Evolutionary conservation across 331 rosid species (phyloP), one percentile per base, ranked within the genome.

Genomic region (Malus hybrid): DNA sequence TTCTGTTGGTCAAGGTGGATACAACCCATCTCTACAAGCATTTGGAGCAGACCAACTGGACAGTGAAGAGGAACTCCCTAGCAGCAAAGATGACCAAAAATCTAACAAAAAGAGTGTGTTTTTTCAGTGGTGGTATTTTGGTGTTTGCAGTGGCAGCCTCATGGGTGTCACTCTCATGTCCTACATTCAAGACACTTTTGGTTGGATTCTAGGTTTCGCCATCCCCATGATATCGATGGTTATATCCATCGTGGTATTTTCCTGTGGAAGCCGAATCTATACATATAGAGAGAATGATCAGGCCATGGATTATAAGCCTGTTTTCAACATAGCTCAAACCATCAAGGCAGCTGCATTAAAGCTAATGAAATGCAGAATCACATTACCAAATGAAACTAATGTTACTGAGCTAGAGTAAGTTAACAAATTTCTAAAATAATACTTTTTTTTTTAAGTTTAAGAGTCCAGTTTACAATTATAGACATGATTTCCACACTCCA

Each of bases 31-130:
- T 65, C 77, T 94, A n/a, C 97, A 94, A 86, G 99, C 99, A 62
- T 94, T 94, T 69, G 97, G 99, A 34, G 91, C 96, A 4, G 99
- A 94, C 39, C 99, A 94, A 80, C 92, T 94, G 2, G 95, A 86
- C 55, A 67, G 46, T 28, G 89, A 83, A 1, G 96, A 91, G 1
- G 96, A 90, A 68, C 71, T 92, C 72, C 96, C 95, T 7, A 24
- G 78, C 63, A 80, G 78, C 77, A 77, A 88, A 75, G 85, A 86
- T 52, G 90, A 86, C 1, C 72, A 70, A 11, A 82, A 85, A 54
- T 27, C 81, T 13, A 88, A 82, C 10, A 86, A 64, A 29, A 94
- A 87, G 70, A 87, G 95, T 0, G 2, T 72, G 20, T 94, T 92
- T 83, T 94, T 92, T 70, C 90, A 87, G 13, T 86, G 92, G 86